A percentile compares a stretch with the other conserved stretches of the same genome.
phyloP scores from a whole-genome alignment of 2,329 filamentous ascomycete species.

The Ceratocystiopsis sp. region DNA sequence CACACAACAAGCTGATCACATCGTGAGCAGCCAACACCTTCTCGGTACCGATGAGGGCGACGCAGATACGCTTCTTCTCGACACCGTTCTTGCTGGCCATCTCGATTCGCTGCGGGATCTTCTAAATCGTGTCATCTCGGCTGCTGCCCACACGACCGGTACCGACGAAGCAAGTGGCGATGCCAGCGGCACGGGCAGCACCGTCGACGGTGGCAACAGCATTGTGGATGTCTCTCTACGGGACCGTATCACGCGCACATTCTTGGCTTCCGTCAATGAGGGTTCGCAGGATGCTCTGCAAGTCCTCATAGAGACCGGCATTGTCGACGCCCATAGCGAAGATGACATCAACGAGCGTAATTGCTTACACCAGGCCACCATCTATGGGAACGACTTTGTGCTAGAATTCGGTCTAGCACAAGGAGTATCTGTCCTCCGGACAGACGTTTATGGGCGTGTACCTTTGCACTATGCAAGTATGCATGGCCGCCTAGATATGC shows the following conservation, averaged over 20 bases:
- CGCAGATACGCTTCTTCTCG: constrained; percentile 72
- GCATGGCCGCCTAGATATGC: constrained; percentile 75
- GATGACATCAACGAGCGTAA: constrained; percentile 98
- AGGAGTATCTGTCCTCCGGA: constrained; percentile 59
- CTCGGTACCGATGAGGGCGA: constrained; percentile 74
- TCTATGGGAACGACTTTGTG: constrained; percentile 72
- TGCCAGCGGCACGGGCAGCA: constrained; percentile 15
- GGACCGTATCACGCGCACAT: constrained; percentile 76
- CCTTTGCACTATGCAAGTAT: constrained; percentile 93
- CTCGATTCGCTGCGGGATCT: constrained; percentile 62
- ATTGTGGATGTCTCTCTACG: constrained; percentile 30
- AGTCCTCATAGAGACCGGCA: constrained; percentile 58
- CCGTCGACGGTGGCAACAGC: not conserved
- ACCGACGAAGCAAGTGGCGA: too few relatives aligned
- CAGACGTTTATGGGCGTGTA: constrained; percentile 86
- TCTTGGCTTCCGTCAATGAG: constrained; percentile 77
- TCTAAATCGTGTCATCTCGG: constrained; percentile 50
- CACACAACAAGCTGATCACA: constrained; percentile 30
- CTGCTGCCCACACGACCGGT: constrained; percentile 34
- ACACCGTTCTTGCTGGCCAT: constrained; percentile 73
- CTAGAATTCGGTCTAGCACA: constrained; percentile 58
- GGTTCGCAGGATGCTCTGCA: constrained; percentile 61
- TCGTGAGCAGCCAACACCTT: constrained; percentile 48
- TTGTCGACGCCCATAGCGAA: constrained; percentile 82
- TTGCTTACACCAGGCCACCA: constrained; percentile 89